phyloP scores from a whole-genome alignment of 2,329 filamentous ascomycete genomes.

The Talaromyces pinophilus region DNA sequence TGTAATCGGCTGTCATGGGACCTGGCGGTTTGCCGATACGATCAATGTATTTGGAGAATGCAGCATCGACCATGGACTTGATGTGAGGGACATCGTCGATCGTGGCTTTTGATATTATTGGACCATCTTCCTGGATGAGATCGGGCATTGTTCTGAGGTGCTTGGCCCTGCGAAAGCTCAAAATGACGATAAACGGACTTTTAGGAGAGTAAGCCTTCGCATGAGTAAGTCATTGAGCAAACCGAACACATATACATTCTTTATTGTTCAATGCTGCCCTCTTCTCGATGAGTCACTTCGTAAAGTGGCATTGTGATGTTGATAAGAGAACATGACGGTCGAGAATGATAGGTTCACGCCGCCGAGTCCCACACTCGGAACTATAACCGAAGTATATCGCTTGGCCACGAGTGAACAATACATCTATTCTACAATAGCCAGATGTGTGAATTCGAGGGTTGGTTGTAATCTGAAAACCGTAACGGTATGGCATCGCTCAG shows the following conservation, averaged over 20 bases:
- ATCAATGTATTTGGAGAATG: constrained; percentile 10
- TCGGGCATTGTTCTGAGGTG: not conserved
- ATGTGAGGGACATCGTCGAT: not conserved
- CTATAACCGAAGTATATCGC: not conserved
- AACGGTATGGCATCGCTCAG: not conserved
- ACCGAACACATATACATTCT: not conserved
- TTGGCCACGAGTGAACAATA: not conserved
- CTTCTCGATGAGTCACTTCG: not conserved
- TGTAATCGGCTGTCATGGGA: constrained; percentile 7
- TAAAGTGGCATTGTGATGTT: not conserved
- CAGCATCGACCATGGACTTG: constrained; percentile 1
- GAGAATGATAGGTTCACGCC: not conserved
- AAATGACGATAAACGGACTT: no score
- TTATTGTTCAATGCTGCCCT: not conserved
- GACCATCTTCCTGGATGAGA: not conserved
- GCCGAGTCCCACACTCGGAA: constrained; percentile 1
- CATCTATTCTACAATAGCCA: not conserved
- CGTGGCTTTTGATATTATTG: not conserved
- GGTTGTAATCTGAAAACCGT: no score
- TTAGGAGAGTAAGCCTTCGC: not conserved
- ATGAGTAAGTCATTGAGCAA: not conserved
- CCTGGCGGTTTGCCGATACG: constrained; percentile 1
- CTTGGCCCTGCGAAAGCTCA: not conserved
- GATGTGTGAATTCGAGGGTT: not conserved
- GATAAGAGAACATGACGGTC: not conserved